Percentiles rank a stretch among this genome's conserved stretches.
Evolutionary conservation across 2,329 filamentous ascomycete species (phyloP).

Genomic region (Ophiocordyceps unilateralis): DNA sequence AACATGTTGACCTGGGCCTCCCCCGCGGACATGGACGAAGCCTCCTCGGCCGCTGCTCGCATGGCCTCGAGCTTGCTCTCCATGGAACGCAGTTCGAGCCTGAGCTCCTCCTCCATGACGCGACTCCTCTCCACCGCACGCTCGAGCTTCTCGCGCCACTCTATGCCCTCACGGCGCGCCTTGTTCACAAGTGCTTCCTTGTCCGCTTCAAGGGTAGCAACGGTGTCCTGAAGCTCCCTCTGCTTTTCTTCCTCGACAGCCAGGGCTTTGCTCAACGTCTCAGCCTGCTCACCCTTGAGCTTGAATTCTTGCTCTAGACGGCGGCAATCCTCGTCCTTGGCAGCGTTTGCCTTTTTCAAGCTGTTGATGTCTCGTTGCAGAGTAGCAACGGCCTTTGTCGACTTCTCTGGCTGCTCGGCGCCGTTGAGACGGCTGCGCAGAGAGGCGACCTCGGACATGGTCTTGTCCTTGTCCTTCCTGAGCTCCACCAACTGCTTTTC

Average conservation of each 20-base stretch:
- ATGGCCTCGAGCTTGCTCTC: constrained; percentile 85
- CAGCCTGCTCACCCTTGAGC: constrained; percentile 46
- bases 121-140: constrained; percentile 54
- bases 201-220: constrained; percentile 56
- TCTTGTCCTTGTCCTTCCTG: constrained; percentile 41
- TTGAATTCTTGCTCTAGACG: constrained; percentile 55
- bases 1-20: constrained; percentile 80
- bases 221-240: constrained; percentile 37
- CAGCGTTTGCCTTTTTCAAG: constrained; percentile 32
- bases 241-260: constrained; percentile 44
- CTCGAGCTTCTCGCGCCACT: constrained; percentile 56
- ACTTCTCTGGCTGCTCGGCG: constrained; percentile 27
- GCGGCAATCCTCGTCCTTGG: constrained; percentile 46
- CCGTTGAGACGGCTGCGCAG: constrained; percentile 30
- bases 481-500: constrained; percentile 47
- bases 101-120: constrained; percentile 57
- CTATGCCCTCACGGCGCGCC: constrained; percentile 48
- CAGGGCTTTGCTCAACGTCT: constrained; percentile 47
- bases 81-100: constrained; percentile 57
- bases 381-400: constrained; percentile 36
- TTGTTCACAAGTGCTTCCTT: constrained; percentile 60
- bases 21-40: constrained; percentile 62
- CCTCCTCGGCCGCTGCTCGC: constrained; percentile 74
- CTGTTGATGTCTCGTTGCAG: constrained; percentile 18
- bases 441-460: constrained; percentile 28